Base-by-base conservation (phyloP, 176 grass and related monocot species). In the Oropetium thomaeum region DNA sequence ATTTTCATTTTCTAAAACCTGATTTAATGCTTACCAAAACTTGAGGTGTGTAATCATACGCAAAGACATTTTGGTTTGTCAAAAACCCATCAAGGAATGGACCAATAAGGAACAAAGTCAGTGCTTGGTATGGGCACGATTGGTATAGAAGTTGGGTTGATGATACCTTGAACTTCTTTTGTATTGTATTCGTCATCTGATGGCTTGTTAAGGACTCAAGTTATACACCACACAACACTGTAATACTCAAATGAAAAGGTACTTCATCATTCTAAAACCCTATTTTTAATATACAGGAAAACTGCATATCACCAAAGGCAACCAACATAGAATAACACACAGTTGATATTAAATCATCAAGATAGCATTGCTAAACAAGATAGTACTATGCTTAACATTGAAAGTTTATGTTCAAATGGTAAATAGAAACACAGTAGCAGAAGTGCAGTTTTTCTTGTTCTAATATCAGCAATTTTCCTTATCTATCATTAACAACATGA, bases 151-250 rank as follows among this genome's bases (percentile, higher is more conserved):
- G 82, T 77, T 99, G 96, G 25, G 96, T 99, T 57, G 96, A 99
- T 44, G 92, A 99, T 45, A 99, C 96, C 76, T 99, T 99, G 80
- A 99, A 99, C 73, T 95, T 99, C 75, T 95, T 99, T 78, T 99
- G 96, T 77, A 99, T 99, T 65, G 96, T 99, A 65, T 99, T 99
- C 69, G 96, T 99, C 96, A 99, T 99, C 96, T 99, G 87, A 90
- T 51, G 63, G 75, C 67, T 77, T 47, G 84, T 99, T 75, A 99
- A 96, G 96, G 82, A 71, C 15, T 74, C 70, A 70, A 79, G 71
- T 71, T 45, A 65, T 33, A 83, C 31, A 54, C n/a, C 44, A 54
- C 20, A 77, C 9, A 57, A 71, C 32, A 78, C 76, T 19, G 14
- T 3, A 49, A 60, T 42, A 78, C 7, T 67, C 33, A 67, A 78